Conservation (phyloP, 1,139 yeast species). For the Candida sp. region DNA sequence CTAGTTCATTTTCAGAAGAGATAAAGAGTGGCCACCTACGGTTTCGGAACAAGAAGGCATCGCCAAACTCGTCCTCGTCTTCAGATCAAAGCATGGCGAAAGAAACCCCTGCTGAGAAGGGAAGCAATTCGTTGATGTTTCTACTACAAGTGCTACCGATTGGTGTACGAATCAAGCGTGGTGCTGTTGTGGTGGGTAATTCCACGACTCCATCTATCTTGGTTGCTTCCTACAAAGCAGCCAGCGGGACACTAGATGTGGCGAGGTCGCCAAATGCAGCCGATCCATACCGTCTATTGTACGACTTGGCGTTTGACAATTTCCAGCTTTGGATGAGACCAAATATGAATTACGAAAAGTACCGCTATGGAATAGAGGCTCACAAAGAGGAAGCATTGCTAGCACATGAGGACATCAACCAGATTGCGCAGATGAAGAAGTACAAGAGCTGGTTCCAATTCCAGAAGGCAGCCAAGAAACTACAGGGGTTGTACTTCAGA, state of each 20-base stretch:
- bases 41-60: slow-evolving; percentile 4
- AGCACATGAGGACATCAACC: neutral
- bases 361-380: slow-evolving; percentile 10
- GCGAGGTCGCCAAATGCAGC: slow-evolving; percentile 47
- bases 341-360: slow-evolving; percentile 58
- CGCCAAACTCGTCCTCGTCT: neutral
- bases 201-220: slow-evolving; percentile 73
- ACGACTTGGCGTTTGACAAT: slow-evolving; percentile 48
- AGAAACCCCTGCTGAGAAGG: neutral
- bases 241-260: slow-evolving; percentile 66
- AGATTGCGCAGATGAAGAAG: slow-evolving; percentile 19
- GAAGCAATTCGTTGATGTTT: slow-evolving; percentile 15
- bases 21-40: slow-evolving; percentile 11
- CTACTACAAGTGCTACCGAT: slow-evolving; percentile 59
- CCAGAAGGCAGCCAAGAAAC: slow-evolving; percentile 23
- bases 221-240: slow-evolving; percentile 61
- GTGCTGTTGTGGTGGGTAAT: slow-evolving; percentile 83
- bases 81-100: neutral
- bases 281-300: slow-evolving; percentile 58
- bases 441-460: slow-evolving; percentile 25
- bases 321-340: slow-evolving; percentile 68
- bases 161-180: slow-evolving; percentile 60
- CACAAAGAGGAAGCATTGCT: slow-evolving; percentile 5
- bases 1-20: slow-evolving; percentile 12
- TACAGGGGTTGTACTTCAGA: slow-evolving; percentile 6